Base-by-base conservation (phyloP, 257 asterid genomes). In the Cordia subcordata region DNA sequence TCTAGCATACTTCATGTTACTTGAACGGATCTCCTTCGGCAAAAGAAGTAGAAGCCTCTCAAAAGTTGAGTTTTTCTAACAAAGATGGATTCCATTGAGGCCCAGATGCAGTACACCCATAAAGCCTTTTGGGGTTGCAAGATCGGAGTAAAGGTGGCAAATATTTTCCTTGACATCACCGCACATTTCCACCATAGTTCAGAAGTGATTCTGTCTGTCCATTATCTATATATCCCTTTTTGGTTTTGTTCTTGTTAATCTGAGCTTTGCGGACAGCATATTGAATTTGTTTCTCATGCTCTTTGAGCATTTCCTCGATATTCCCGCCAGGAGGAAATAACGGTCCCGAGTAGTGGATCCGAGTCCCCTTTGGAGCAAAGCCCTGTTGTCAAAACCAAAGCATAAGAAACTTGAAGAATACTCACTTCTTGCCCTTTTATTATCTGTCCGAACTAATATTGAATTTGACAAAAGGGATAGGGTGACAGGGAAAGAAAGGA, bases 281-380 rank as follows among this genome's bases (percentile, higher is more conserved):
- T 69, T 89, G 96, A 33, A 89, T 84, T 72, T 84, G 94, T 62
- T 65, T 86, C 65, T 83, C 95, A 23, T 86, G 94, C 71, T 86
- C 95, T 74, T 74, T 80, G 55, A 89, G 91, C 91, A 89, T 89
- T 53, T 89, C 95, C 57, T 86, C 95, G 20, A 84, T 76, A 58
- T 79, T 82, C 53, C 86, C 87, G 22, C 84, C 82, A 0, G 82
- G 79, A 40, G 90, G 87, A 57, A 86, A 50, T 77, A 89, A 64
- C 4, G 95, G 95, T 49, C 96, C 96, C 4, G 96, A 86, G 72
- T 84, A 83, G 81, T 86, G 91, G 68, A 86, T 84, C 61, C 86
- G 64, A 1, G 83, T 55, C 74, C 79, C 71, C 78, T 84, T 86
- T 14, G 69, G 62, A 58, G 75, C 72, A 68, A 65, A 73, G 14